Percentiles rank a stretch among this genome's conserved stretches.
Evolutionary conservation across 75 land plant genomes (phyloP).

Genomic region (Picea sitchensis): DNA sequence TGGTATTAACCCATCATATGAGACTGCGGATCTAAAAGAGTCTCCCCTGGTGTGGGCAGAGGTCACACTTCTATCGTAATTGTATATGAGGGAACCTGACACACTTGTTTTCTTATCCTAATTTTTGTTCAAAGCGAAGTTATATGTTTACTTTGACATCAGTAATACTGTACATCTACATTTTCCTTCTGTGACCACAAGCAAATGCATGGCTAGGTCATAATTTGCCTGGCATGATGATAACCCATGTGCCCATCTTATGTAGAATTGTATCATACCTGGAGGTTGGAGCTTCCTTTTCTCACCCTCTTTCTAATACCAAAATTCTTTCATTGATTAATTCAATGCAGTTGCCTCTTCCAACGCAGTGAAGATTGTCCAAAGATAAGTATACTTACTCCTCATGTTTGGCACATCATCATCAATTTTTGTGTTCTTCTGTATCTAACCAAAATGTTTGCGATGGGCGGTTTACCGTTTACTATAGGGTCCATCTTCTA

Average conservation of each 20-base stretch:
- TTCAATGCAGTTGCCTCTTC: background rate
- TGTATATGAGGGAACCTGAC: background rate
- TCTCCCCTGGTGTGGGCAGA: constrained; percentile 86
- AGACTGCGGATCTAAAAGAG: constrained; percentile 46
- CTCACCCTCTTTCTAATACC: background rate
- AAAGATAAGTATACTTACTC: background rate
- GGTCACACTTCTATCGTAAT: constrained; percentile 42
- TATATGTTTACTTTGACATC: background rate
- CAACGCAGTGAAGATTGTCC: background rate
- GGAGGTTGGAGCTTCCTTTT: background rate
- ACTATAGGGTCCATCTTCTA: too few species aligned
- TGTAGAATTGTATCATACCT: background rate
- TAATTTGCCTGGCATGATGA: background rate
- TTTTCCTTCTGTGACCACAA: background rate
- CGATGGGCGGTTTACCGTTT: too few species aligned
- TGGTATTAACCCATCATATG: constrained; percentile 49
- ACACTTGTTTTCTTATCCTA: background rate
- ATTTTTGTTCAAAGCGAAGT: background rate
- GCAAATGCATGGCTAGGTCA: background rate
- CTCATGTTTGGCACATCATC: background rate
- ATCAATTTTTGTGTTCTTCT: too few species aligned
- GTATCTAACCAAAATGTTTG: too few species aligned
- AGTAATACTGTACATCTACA: background rate
- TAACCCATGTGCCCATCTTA: background rate
- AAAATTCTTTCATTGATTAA: constrained; percentile 5